Conservation (phyloP, 2,329 filamentous ascomycete species). For the Harringtonia lauricola region DNA sequence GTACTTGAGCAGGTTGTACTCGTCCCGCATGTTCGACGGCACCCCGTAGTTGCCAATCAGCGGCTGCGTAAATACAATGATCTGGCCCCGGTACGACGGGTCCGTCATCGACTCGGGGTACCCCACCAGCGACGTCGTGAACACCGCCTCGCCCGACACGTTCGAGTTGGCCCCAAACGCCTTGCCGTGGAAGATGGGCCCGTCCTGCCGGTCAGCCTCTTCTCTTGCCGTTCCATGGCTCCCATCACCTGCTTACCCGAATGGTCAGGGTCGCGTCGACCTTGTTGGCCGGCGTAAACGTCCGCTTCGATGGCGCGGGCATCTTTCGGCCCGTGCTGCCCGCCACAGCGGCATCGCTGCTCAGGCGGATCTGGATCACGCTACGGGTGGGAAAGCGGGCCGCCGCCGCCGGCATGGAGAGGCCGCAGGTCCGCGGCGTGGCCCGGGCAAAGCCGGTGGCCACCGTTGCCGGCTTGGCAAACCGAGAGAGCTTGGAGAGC, state of each 20-base stretch:
- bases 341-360: slow-evolving; percentile 40
- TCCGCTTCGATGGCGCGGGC: slow-evolving; percentile 44
- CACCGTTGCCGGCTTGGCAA: slow-evolving; percentile 33
- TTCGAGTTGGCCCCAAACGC: slow-evolving; percentile 95
- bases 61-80: slow-evolving; percentile 95
- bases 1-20: slow-evolving; percentile 88
- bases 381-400: slow-evolving; percentile 12
- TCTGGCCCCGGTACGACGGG: slow-evolving; percentile 84
- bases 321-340: slow-evolving; percentile 61
- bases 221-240: too few species aligned
- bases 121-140: slow-evolving; percentile 94
- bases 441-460: neutral
- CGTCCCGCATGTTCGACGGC: slow-evolving; percentile 72
- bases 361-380: slow-evolving; percentile 20
- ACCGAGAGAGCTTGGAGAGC: slow-evolving; percentile 47
- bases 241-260: slow-evolving; percentile 59
- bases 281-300: slow-evolving; percentile 50
- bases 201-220: slow-evolving; percentile 48
- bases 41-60: slow-evolving; percentile 98
- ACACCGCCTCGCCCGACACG: slow-evolving; percentile 95
- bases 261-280: slow-evolving; percentile 91
- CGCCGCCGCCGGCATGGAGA: slow-evolving; percentile 12
- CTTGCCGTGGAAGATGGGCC: slow-evolving; percentile 90
- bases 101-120: slow-evolving; percentile 94
- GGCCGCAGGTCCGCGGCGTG: slow-evolving; percentile 25